Conservation (phyloP, 2,329 filamentous ascomycete species). For the Hymenoscyphus fraxineus region DNA sequence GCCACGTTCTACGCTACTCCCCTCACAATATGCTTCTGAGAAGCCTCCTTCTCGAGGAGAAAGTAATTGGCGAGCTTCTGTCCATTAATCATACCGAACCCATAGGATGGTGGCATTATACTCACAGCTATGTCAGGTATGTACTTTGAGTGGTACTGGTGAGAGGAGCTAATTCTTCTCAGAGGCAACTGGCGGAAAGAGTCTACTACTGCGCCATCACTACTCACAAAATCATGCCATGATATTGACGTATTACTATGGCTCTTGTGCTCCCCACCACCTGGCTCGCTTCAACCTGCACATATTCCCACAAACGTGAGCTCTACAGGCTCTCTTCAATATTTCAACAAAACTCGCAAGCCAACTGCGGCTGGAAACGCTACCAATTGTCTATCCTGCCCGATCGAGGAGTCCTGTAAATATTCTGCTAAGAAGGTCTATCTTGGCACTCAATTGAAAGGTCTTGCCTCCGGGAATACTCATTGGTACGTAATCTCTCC, state of each 20-base stretch:
- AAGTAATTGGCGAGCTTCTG: constrained; percentile 76
- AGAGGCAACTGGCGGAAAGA: constrained; percentile 90
- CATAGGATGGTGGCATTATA: constrained; percentile 94
- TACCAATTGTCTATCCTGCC: constrained; percentile 84
- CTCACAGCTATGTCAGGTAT: constrained; percentile 77
- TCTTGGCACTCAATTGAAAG: constrained; percentile 45
- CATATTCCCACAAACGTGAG: constrained; percentile 75
- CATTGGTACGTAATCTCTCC: constrained; percentile 49
- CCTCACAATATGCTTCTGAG: constrained; percentile 84
- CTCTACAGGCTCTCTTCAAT: constrained; percentile 72
- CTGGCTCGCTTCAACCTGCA: constrained; percentile 40
- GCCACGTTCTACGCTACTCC: constrained; percentile 67
- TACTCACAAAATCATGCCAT: constrained; percentile 94
- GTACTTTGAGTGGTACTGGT: constrained; percentile 7
- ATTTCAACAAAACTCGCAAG: constrained; percentile 74
- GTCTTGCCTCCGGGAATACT: constrained; percentile 61
- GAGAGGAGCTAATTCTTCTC: constrained; percentile 10
- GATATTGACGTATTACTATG: constrained; percentile 92
- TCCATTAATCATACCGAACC: constrained; percentile 91
- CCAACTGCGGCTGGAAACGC: constrained; percentile 68
- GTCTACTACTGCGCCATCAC: constrained; percentile 69
- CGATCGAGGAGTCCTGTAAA: constrained; percentile 69
- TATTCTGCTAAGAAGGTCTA: constrained; percentile 80
- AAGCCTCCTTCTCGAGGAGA: constrained; percentile 69
- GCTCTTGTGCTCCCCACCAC: constrained; percentile 68